phyloP scores from a whole-genome alignment of 1,284 basidiomycete genomes.

The Rhodotorula sp. region DNA sequence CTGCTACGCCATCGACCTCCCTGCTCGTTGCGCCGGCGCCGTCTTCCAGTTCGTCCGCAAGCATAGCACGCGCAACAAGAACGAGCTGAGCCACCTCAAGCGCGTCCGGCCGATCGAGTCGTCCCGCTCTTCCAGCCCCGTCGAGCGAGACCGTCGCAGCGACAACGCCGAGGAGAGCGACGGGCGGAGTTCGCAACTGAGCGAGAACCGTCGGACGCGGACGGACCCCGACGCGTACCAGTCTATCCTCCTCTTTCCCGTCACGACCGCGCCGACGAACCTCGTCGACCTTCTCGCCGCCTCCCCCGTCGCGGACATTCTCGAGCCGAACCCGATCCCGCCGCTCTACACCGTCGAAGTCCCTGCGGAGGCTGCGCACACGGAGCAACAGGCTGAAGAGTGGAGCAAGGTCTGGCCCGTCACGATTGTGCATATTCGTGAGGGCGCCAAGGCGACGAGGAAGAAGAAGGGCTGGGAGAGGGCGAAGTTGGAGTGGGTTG shows the following conservation, averaged over 20 bases:
- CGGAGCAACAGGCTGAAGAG: conserved; percentile 61
- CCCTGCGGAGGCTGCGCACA: conserved; percentile 70
- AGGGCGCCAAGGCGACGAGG: conserved; percentile 57
- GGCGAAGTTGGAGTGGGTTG: conserved; percentile 63
- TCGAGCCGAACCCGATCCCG: background rate
- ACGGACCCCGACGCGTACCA: conserved; percentile 14
- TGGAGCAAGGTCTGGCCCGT: conserved; percentile 69
- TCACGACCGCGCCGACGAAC: conserved; percentile 27
- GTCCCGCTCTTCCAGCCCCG: background rate
- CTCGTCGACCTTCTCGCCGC: conserved; percentile 46
- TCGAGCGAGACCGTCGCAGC: background rate
- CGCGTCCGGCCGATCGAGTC: conserved; percentile 55
- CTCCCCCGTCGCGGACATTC: conserved; percentile 40
- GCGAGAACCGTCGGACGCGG: conserved; percentile 12
- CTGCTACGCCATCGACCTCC: conserved; percentile 35
- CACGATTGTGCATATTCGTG: conserved; percentile 67
- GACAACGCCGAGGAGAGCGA: background rate
- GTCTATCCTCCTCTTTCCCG: conserved; percentile 45
- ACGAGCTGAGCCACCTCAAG: conserved; percentile 68
- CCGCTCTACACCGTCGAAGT: conserved; percentile 55
- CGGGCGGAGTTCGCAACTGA: background rate
- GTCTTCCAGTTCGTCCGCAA: conserved; percentile 38
- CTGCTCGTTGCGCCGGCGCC: conserved; percentile 21
- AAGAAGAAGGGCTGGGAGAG: conserved; percentile 40
- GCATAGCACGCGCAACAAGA: conserved; percentile 28